Evolutionary conservation across 371 early-diverging fungal genomes (phyloP), one percentile per base, ranked within the genome.

Genomic region (Mortierella sp.): DNA sequence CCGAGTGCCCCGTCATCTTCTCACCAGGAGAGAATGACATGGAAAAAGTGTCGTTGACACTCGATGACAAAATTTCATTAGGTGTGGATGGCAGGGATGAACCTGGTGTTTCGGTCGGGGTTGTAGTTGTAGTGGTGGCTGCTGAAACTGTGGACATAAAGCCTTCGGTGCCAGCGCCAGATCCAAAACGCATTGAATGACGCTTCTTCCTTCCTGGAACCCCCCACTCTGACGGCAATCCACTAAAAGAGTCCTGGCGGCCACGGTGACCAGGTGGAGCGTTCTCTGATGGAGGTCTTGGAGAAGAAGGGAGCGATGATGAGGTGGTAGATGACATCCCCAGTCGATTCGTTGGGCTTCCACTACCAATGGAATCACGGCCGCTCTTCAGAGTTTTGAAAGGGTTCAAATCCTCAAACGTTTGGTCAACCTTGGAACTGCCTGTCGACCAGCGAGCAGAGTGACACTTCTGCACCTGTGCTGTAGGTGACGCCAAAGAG

Each of bases 131-230:
- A n/a, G 60, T 18, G 7, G 58, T 26, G 0, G 68, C 38, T 2
- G 50, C 7, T 23, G 52, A n/a, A 6, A 6, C n/a, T 30, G 49
- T 53, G 19, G 67, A 54, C 27, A 19, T 41, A 0, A 67, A 58
- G 23, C 61, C 48, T 13, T 58, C 72, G 16, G 30, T 41, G 24
- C 66, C 63, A 13, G n/a, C n/a, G n/a, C n/a, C n/a, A n/a, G n/a
- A n/a, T n/a, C 63, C 59, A 66, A 76, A 76, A 19, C 54, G 34
- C 66, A 69, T 76, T n/a, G 76, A 76, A 24, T 76, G 76, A 14
- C 65, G 61, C 53, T 54, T 50, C 30, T 65, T 61, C 23, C 76
- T 42, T 30, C 53, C 64, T 16, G 76, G 69, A 3, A 64, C 76
- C 4, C 62, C 70, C 69, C 69, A 76, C 27, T 69, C 70, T 18